Percentiles rank a stretch among this genome's conserved stretches.
Evolutionary conservation across 2,329 filamentous ascomycete genomes (phyloP).

Genomic region (Ophiostoma montium): DNA sequence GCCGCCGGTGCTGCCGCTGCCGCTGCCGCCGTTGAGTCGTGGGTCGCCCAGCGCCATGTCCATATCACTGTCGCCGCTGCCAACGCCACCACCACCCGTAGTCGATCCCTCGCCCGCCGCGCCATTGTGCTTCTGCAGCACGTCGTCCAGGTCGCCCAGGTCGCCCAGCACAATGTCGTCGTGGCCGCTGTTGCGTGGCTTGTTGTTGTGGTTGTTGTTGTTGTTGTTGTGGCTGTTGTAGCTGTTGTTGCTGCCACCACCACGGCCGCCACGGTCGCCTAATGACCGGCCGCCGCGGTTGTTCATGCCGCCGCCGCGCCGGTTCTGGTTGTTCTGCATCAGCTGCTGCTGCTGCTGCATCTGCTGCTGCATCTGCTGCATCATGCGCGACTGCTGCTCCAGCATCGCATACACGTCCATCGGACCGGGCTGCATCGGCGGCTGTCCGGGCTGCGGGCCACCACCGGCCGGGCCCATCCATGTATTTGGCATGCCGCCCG

Average conservation of each 20-base stretch:
- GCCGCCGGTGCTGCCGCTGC: constrained; percentile 34
- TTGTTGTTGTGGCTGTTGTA: constrained; percentile 31
- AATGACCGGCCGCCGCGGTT: constrained; percentile 28
- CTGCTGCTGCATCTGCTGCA: constrained; percentile 59
- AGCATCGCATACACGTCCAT: constrained; percentile 58
- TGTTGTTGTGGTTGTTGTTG: constrained; percentile 33
- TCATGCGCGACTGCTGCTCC: constrained; percentile 78
- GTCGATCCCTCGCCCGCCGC: constrained; percentile 18
- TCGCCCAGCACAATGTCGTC: constrained; percentile 23
- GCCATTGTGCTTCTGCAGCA: constrained; percentile 14
- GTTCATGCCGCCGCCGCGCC: constrained; percentile 25
- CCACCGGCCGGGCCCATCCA: constrained; percentile 25
- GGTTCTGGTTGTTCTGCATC: constrained; percentile 32
- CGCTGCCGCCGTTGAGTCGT: constrained; percentile 38
- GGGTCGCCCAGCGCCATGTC: constrained; percentile 46
- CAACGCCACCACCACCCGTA: constrained; percentile 14
- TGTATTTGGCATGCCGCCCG: constrained; percentile 21
- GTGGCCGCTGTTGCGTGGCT: constrained; percentile 34
- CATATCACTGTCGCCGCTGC: constrained; percentile 37
- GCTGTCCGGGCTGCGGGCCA: constrained; percentile 20
- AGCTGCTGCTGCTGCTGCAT: constrained; percentile 40
- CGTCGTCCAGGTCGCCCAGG: constrained; percentile 20
- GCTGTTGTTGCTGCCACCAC: constrained; percentile 31
- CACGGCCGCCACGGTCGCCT: constrained; percentile 58
- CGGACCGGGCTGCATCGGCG: constrained; percentile 27